Evolutionary conservation across 139 green algal genomes (phyloP), one percentile per base, ranked within the genome.

Genomic region (Trebouxia sp.): DNA sequence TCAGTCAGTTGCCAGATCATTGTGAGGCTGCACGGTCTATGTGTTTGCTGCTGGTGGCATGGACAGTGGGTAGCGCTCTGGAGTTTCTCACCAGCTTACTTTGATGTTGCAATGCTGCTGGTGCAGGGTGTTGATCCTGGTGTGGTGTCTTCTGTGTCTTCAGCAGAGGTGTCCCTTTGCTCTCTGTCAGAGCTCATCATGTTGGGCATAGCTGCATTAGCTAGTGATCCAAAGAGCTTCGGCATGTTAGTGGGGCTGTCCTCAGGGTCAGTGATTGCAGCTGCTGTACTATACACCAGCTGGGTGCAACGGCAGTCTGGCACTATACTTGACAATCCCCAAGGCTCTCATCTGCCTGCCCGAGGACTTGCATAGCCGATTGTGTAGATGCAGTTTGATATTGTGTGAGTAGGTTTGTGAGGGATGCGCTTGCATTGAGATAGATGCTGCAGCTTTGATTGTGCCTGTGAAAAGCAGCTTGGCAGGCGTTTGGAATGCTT

Each of bases 111-210:
- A 17, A 15, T 22, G n/a, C 10, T 47, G 22, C 20, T 24, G 12
- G 15, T 56, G 67, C 84, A 90, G 43, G 86, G 69, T 8, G 86
- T 90, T 47, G 32, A 78, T 20, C 74, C 79, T 5, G 55, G 42
- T 4, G 84, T 87, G 39, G 82, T 84, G 5, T 80, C 86, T 32
- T 85, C 80, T 3, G 82, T 89, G 12, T 83, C 75, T 7, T 78
- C 78, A 39, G 82, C 83, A 22, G 87, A 91, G 42, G 84, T 90
- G 66, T 84, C 87, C 22, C 62, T 91, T 20, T 90, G 87, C 65
- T 85, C 70, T 39, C 83, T 91, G 41, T 82, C 83, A 12, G 87
- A 91, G 62, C 53, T 91, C 10, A 35, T 89, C 12, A 90, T 89
- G 85, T 56, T 91, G 26, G 87, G 86, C 30, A 66, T 87, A 12